phyloP scores from a whole-genome alignment of 2,329 filamentous ascomycete genomes.

The Ophiostoma pallidulum region DNA sequence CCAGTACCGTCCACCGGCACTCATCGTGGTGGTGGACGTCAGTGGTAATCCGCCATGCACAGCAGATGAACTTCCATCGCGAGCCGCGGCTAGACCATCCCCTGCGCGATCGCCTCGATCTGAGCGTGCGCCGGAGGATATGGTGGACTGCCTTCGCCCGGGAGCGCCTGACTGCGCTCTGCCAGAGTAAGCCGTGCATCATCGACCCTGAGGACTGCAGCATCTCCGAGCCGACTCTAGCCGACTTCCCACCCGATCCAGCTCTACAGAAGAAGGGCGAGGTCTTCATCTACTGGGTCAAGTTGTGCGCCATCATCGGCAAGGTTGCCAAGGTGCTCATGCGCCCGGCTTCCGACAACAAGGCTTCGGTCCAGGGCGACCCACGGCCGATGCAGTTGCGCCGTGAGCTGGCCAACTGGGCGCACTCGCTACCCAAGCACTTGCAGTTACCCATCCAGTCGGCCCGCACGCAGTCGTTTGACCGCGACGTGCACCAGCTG shows the following conservation, averaged over 20 bases:
- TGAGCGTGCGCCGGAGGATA: slow-evolving; percentile 1
- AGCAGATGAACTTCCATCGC: slow-evolving; percentile 9
- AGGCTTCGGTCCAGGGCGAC: not conserved
- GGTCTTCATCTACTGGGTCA: slow-evolving; percentile 9
- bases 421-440: not conserved
- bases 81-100: slow-evolving; percentile 1
- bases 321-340: not conserved
- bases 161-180: not conserved
- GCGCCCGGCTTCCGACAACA: not conserved
- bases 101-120: not conserved
- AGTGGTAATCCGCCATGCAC: slow-evolving; percentile 4
- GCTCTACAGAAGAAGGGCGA: slow-evolving; percentile 1
- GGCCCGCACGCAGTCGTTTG: not conserved
- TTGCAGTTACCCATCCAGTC: not conserved
- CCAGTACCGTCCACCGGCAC: not conserved
- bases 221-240: slow-evolving; percentile 1
- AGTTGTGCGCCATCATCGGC: slow-evolving; percentile 5
- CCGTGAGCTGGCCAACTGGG: slow-evolving; percentile 2
- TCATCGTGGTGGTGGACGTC: slow-evolving; percentile 9
- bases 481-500: slow-evolving; percentile 7
- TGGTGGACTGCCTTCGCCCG: slow-evolving; percentile 6
- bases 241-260: not conserved
- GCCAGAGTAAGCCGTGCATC: slow-evolving; percentile 5
- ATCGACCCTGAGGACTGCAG: slow-evolving; percentile 7
- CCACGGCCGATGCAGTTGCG: not conserved